Base-by-base conservation (phyloP, 2,329 filamentous ascomycete genomes). In the Nothophaeocryptopus gaeumannii region DNA sequence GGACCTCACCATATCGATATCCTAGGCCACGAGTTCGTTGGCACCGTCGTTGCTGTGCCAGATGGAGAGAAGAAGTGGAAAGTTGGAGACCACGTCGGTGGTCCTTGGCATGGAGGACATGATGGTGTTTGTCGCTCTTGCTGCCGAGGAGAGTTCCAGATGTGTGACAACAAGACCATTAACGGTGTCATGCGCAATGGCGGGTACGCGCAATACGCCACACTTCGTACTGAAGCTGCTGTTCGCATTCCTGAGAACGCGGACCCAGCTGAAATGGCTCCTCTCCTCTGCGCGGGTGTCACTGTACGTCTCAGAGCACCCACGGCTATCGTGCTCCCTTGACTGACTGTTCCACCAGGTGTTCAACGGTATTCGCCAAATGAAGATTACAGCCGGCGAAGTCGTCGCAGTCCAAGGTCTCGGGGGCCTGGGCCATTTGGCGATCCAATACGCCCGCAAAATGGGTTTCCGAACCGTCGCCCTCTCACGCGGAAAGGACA, bases 21-120 rank as follows among this genome's bases (percentile, higher is more conserved):
- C 12, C 56, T 65, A 0, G 87, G 87, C 15, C 87, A 91, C 68
- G 86, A 90, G 66, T 72, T 85, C 31, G 78, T 90, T 47, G 86
- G 86, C 9, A 78, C 81, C 10, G 74, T 90, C 3, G 83, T 80
- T 12, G 46, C 50, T 1, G 66, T 88, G 0, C 81, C 82, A 5
- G 71, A 77, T 0, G 71, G 67, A 2, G 83, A 85, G 44, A 78
- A 74, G 47, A 71, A 73, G 16, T 83, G 84, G 73, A 74, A 79
- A 49, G 71, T 80, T 1, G 85, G 85, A 8, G 84, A 88, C 48
- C 75, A 82, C 2, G 80, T 88, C 4, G 87, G 87, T 9, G 82
- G 79, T 0, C 68, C 78, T 1, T 89, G 85, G 84, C 84, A 88
- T 61, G 85, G 84, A 49, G 83, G 82, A 2, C 82, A 85, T 60